These are phyloP conservation scores for Fusarium tjaetaba DNA, from an alignment of 2,329 filamentous ascomycete species.

Conservation along the genomic window DNA sequence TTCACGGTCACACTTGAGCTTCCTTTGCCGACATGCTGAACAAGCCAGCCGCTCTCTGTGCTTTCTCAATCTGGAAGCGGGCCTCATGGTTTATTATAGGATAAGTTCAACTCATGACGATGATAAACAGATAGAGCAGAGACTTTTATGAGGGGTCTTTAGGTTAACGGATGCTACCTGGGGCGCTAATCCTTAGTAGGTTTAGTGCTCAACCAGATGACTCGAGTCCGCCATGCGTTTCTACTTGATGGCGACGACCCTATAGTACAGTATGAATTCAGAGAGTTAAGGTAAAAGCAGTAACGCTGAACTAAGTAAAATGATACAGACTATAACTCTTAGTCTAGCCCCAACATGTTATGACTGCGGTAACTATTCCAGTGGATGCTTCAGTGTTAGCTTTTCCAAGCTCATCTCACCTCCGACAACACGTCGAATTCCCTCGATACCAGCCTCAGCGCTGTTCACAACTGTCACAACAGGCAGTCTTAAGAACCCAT, in stretches of 20 bases:
- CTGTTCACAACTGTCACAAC: not conserved
- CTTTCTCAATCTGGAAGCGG: not conserved
- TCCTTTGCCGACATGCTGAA: not conserved
- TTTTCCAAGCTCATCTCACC: not conserved
- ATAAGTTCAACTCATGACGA: not conserved
- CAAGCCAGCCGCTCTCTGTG: not conserved
- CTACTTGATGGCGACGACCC: no score
- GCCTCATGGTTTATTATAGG: not conserved
- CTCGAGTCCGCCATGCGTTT: not conserved
- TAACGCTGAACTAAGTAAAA: no score
- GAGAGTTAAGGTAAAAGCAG: no score
- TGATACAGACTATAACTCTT: no score
- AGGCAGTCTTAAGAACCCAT: not conserved
- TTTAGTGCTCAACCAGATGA: rapidly evolving
- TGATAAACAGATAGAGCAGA: not conserved
- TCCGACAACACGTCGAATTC: not conserved
- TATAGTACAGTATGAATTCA: no score
- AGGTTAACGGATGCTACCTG: rapidly evolving
- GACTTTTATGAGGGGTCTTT: not conserved
- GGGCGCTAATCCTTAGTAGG: not conserved
- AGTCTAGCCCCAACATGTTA: no score
- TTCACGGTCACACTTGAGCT: not conserved
- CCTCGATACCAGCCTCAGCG: not conserved
- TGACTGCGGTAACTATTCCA: no score
- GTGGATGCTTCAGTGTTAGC: not conserved